A percentile compares a stretch with the other conserved stretches of the same genome.
phyloP scores from a whole-genome alignment of 2,329 filamentous ascomycete genomes.

The Cladophialophora carrionii region DNA sequence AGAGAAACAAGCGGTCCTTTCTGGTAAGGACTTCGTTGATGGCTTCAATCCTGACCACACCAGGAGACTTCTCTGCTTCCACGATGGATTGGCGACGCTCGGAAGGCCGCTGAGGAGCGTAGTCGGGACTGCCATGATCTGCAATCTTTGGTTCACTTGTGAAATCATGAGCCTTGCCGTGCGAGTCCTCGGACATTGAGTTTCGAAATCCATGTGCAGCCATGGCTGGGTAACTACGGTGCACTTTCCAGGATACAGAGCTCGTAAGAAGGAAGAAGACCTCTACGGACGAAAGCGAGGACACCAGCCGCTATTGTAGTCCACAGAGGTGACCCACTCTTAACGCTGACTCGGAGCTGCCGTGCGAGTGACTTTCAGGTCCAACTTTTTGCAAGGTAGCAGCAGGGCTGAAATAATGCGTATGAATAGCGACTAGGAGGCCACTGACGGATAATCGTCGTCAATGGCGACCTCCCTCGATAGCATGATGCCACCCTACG shows the following conservation, averaged over 20 bases:
- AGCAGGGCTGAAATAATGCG: neutral
- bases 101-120: constrained; percentile 5
- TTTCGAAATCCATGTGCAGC: constrained; percentile 7
- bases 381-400: neutral
- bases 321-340: neutral
- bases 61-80: constrained; percentile 49
- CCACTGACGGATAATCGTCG: neutral
- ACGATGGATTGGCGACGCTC: constrained; percentile 32
- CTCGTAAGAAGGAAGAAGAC: neutral
- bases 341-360: neutral
- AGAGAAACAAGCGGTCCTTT: constrained; percentile 60
- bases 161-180: constrained; percentile 8
- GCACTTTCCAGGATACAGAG: neutral
- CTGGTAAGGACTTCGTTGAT: constrained; percentile 58
- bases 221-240: neutral
- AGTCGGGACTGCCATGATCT: constrained; percentile 3
- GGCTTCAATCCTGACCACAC: constrained; percentile 64
- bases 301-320: neutral
- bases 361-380: constrained; percentile 8
- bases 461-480: neutral
- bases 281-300: neutral
- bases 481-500: constrained; percentile 16
- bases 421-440: neutral
- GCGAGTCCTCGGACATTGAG: constrained; percentile 25
- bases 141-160: constrained; percentile 15